Percentiles rank a stretch among this genome's conserved stretches.
Evolutionary conservation across 2,329 filamentous ascomycete genomes (phyloP).

Genomic region (Alternaria conjuncta): DNA sequence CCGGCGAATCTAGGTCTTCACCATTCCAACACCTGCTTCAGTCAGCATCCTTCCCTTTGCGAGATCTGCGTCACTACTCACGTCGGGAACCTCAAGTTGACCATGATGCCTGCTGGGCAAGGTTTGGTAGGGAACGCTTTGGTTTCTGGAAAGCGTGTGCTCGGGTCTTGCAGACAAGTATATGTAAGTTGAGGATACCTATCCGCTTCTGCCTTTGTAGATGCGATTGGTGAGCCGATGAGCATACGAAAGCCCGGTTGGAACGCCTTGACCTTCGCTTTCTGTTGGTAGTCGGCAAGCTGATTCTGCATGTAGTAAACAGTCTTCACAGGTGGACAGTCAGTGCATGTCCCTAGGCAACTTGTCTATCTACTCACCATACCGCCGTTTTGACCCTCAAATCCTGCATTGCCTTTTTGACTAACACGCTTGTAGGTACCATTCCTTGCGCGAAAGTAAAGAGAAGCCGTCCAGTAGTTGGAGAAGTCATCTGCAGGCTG

Average conservation of each 20-base stretch:
- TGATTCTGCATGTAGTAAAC: slow-evolving; percentile 41
- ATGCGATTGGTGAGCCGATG: slow-evolving; percentile 31
- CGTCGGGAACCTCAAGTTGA: slow-evolving; percentile 50
- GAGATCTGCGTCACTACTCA: slow-evolving; percentile 8
- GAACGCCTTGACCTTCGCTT: slow-evolving; percentile 53
- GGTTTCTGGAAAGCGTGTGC: slow-evolving; percentile 51
- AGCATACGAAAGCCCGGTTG: slow-evolving; percentile 43
- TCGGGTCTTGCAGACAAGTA: slow-evolving; percentile 51
- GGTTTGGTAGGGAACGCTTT: slow-evolving; percentile 50
- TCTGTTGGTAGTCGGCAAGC: slow-evolving; percentile 31
- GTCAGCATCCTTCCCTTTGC: neutral
- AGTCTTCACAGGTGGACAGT: slow-evolving; percentile 1
- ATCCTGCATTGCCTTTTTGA: slow-evolving; percentile 33
- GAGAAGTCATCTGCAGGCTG: slow-evolving; percentile 24
- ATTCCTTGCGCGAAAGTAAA: slow-evolving; percentile 33
- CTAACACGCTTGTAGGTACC: slow-evolving; percentile 35
- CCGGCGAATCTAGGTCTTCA: slow-evolving; percentile 30
- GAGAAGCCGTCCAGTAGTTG: slow-evolving; percentile 38
- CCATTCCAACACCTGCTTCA: slow-evolving; percentile 54
- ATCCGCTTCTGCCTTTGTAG: slow-evolving; percentile 41
- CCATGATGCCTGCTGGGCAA: slow-evolving; percentile 54
- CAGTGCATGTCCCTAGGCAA: neutral
- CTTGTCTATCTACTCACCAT: slow-evolving; percentile 14
- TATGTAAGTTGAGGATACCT: slow-evolving; percentile 55
- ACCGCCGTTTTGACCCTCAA: slow-evolving; percentile 34